Evolutionary conservation across 495 filamentous ascomycete species (phyloP).

Genomic region (Lasiosphaeriaceae sp.): DNA sequence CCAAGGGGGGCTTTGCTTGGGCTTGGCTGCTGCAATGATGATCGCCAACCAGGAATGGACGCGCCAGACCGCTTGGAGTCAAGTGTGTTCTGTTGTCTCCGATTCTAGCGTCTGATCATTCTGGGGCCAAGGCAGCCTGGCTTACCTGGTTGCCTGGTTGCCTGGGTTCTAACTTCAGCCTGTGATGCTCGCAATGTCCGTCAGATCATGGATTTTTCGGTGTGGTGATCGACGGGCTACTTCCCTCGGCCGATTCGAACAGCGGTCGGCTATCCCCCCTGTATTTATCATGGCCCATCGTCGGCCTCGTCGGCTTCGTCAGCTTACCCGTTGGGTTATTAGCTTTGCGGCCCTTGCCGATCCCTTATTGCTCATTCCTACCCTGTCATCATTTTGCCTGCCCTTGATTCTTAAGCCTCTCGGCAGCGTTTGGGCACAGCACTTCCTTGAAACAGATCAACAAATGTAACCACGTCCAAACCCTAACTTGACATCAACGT

Average conservation of each 20-base stretch:
- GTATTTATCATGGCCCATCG: background rate
- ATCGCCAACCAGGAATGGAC: slow-evolving; percentile 30
- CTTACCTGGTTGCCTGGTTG: background rate
- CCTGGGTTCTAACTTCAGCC: background rate
- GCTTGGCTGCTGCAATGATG: slow-evolving; percentile 21
- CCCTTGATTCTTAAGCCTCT: too few relatives aligned
- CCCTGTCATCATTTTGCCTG: background rate
- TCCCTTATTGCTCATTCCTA: too few relatives aligned
- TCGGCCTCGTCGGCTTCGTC: background rate
- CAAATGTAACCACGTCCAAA: slow-evolving; percentile 7
- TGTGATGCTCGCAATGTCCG: too few relatives aligned
- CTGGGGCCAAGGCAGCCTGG: background rate
- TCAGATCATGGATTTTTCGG: too few relatives aligned
- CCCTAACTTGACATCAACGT: slow-evolving; percentile 11
- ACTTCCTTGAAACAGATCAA: background rate
- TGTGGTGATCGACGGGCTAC: background rate
- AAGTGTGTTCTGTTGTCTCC: slow-evolving; percentile 16
- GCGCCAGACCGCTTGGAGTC: slow-evolving; percentile 23
- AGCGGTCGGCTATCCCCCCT: too few relatives aligned
- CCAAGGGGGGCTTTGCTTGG: slow-evolving; percentile 2
- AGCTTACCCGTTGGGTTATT: too few relatives aligned
- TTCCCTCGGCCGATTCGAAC: background rate
- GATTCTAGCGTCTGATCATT: slow-evolving; percentile 29
- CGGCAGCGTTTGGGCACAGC: too few relatives aligned
- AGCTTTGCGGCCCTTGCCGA: background rate